Evolutionary conservation across 352 stramenopile species (phyloP), one percentile per base, ranked within the genome.

Genomic region (Thraustochytrium striatum): DNA sequence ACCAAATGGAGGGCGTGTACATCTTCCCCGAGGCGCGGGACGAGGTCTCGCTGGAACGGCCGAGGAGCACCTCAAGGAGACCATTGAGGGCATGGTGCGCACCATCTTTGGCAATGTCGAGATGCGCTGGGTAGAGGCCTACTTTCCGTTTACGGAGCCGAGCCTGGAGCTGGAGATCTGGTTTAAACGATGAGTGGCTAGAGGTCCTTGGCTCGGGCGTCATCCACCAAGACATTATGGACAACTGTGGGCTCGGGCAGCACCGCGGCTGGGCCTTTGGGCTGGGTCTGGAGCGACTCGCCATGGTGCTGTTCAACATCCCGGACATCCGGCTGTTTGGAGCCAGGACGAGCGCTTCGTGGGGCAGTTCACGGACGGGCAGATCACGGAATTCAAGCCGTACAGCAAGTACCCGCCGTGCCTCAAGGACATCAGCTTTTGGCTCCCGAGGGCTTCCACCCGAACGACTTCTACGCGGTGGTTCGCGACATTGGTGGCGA

Each of bases 241-340:
- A 87, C 35, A 94, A 95, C 57, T 88, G 90, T 33, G 91, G 91
- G 7, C 81, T 84, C 68, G 61, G 85, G 8, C 75, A 88, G 43
- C 50, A 85, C 28, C 57, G 79, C 41, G 97, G 94, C 69, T 99
- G 95, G 95, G 97, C 97, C 8, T 99, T 99, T 85, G 97, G 97
- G 21, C 86, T 99, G 2, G 97, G 97, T 11, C 89, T 99, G 13
- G 97, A 99, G 84, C 89, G 97, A 61, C 87, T 99, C 28, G 96
- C 96, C 3, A 99, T 99, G 97, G 94, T 99, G 33, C 86, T 99
- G 28, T 99, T 99, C 85, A 87, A 97, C 58, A 99, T 99, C 84
- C 95, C 97, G 2, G 97, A 99, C 82, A 99, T 99, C 87, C 94
- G 97, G 43, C 84, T 99, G 16, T 99, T 99, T 99, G 96, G 96